Percentiles rank a stretch among this genome's conserved stretches.
Evolutionary conservation across 352 stramenopile genomes (phyloP).

Genomic region (Phytopythium delawarense): DNA sequence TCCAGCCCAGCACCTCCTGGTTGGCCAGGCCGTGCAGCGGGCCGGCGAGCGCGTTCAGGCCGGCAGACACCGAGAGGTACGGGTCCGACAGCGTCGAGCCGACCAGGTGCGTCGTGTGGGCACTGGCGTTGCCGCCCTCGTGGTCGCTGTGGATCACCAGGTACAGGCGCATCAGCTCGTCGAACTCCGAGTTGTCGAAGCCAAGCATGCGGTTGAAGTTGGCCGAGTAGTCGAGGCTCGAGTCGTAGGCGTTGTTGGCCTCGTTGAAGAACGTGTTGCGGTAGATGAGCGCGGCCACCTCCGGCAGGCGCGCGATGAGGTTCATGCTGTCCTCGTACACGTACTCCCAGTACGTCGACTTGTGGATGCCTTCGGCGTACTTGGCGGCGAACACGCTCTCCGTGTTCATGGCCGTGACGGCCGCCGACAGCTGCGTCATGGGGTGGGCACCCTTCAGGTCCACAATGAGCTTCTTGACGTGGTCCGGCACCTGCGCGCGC

Average conservation of each 20-base stretch:
- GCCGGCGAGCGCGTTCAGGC: slow-evolving; percentile 97
- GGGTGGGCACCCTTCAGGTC: slow-evolving; percentile 97
- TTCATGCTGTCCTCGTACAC: slow-evolving; percentile 98
- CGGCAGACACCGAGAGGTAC: slow-evolving; percentile 96
- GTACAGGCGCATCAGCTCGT: slow-evolving; percentile 99
- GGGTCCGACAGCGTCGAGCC: slow-evolving; percentile 97
- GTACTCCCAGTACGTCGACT: slow-evolving; percentile 98
- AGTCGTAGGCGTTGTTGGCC: slow-evolving; percentile 89
- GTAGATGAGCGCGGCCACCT: slow-evolving; percentile 98
- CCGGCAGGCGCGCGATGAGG: slow-evolving; percentile 95
- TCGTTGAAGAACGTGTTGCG: slow-evolving; percentile 98
- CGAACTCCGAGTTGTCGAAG: slow-evolving; percentile 94
- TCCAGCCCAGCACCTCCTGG: slow-evolving; percentile 97
- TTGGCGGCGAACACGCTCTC: slow-evolving; percentile 96
- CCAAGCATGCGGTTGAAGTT: slow-evolving; percentile 99
- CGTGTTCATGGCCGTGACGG: slow-evolving; percentile 93
- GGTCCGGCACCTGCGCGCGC: slow-evolving; percentile 91
- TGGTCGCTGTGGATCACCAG: slow-evolving; percentile 99
- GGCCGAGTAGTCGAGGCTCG: slow-evolving; percentile 96
- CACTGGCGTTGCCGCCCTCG: slow-evolving; percentile 98
- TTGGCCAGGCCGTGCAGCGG: slow-evolving; percentile 98
- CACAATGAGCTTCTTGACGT: slow-evolving; percentile 95
- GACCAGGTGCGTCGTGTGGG: slow-evolving; percentile 98
- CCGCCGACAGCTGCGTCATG: slow-evolving; percentile 98
- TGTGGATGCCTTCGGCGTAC: slow-evolving; percentile 96